Conservation (phyloP, 2,329 filamentous ascomycete genomes). For the Colletotrichum sp. region DNA sequence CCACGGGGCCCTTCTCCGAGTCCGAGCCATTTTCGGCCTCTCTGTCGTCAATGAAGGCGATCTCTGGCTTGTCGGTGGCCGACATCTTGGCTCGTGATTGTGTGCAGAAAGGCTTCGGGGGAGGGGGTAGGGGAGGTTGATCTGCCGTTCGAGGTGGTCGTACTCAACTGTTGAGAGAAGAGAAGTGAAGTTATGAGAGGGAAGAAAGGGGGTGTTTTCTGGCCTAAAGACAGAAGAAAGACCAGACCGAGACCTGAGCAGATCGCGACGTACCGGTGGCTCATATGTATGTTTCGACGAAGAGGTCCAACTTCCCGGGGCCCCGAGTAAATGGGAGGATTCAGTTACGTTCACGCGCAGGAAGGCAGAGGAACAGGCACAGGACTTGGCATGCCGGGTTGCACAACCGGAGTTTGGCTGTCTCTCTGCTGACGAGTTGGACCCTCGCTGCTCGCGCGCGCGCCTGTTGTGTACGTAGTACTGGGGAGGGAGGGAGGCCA, state of each 20-base stretch:
- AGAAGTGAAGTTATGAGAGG: background rate
- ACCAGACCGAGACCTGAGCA: background rate
- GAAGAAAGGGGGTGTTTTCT: background rate
- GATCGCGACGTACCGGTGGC: background rate
- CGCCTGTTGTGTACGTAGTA: background rate
- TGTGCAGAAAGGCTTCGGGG: background rate
- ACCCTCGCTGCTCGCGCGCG: background rate
- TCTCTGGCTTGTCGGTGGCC: conserved; percentile 26
- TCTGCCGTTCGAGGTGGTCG: background rate
- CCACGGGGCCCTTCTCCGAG: conserved; percentile 23
- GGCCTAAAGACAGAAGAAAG: background rate
- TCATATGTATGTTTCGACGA: conserved; percentile 7
- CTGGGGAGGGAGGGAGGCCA: background rate
- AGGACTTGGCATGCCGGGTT: background rate
- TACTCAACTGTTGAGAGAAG: background rate
- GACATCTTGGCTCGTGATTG: background rate
- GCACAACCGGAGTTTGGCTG: background rate
- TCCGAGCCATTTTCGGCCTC: conserved; percentile 1
- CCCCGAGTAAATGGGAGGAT: background rate
- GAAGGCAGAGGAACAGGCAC: background rate
- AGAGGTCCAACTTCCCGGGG: background rate
- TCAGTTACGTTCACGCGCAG: background rate
- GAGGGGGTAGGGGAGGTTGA: background rate
- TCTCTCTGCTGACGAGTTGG: background rate
- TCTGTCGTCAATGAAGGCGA: conserved; percentile 26